These are phyloP conservation scores for Kockovaella imperatae DNA, from an alignment of 768 basidiomycete species.

Conservation along the genomic window DNA sequence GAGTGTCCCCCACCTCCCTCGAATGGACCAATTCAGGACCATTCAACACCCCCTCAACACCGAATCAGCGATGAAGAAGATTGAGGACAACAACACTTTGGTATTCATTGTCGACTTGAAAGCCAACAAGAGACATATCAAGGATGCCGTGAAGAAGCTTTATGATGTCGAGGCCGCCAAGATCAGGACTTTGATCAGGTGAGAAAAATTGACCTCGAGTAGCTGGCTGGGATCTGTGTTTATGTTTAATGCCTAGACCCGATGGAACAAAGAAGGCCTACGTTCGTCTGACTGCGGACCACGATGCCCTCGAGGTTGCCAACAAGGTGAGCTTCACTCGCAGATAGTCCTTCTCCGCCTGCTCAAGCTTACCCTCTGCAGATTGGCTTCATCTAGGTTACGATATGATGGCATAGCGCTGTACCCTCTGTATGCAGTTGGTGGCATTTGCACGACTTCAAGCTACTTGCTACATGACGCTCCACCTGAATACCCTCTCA, in stretches of 20 bases:
- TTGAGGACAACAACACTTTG: slow-evolving; percentile 98
- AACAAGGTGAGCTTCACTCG: slow-evolving; percentile 64
- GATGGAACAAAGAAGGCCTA: slow-evolving; percentile 99
- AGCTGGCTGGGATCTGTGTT: not conserved
- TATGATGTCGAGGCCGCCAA: slow-evolving; percentile 95
- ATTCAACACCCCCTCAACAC: slow-evolving; percentile 74
- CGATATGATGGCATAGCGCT: not conserved
- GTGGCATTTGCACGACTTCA: not conserved
- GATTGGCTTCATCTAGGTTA: slow-evolving; percentile 86
- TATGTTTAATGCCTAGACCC: slow-evolving; percentile 52
- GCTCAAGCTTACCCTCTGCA: slow-evolving; percentile 36
- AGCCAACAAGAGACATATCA: slow-evolving; percentile 98
- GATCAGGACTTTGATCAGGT: slow-evolving; percentile 98
- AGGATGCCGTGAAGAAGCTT: slow-evolving; percentile 98
- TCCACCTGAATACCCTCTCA: slow-evolving; percentile 16
- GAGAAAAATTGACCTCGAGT: slow-evolving; percentile 36
- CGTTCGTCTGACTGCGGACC: slow-evolving; percentile 87
- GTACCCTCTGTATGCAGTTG: not conserved
- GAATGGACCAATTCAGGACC: slow-evolving; percentile 95
- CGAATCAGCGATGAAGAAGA: slow-evolving; percentile 99
- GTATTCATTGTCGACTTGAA: slow-evolving; percentile 95
- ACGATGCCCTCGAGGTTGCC: slow-evolving; percentile 91
- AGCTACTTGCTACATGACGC: not conserved
- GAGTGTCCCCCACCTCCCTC: slow-evolving; percentile 77
- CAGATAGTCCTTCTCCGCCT: not conserved